phyloP scores from a whole-genome alignment of 139 green algal genomes.

The Micromonas pusilla region DNA sequence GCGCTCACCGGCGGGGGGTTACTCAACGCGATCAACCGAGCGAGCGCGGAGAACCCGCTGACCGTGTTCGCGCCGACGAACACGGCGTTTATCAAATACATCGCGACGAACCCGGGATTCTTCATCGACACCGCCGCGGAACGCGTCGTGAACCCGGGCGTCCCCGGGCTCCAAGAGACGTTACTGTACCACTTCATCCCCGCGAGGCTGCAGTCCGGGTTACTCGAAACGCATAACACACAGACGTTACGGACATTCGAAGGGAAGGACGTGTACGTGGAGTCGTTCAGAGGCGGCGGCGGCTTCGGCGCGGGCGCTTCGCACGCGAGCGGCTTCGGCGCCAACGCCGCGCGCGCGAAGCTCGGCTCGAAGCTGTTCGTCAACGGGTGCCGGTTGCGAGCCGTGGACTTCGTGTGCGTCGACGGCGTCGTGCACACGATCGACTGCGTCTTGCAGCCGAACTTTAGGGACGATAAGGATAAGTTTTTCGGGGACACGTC shows the following conservation, averaged over 20 bases:
- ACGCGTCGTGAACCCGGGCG: neutral
- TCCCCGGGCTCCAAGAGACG: neutral
- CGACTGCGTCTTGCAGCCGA: neutral
- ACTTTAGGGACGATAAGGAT: neutral
- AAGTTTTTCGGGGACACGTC: neutral
- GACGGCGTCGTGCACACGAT: slow-evolving; percentile 1
- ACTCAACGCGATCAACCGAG: neutral
- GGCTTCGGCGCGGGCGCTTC: neutral
- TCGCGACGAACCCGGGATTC: neutral
- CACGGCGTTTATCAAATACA: neutral
- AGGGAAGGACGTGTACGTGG: neutral
- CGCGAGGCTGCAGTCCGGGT: neutral
- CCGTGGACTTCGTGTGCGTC: neutral
- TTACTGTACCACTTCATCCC: slow-evolving; percentile 11
- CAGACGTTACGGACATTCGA: neutral
- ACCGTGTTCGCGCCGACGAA: slow-evolving; percentile 9
- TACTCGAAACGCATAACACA: neutral
- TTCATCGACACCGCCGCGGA: slow-evolving; percentile 5
- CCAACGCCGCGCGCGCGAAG: neutral
- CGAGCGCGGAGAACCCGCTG: neutral
- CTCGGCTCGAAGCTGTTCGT: neutral
- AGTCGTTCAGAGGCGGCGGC: neutral
- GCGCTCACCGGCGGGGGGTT: neutral
- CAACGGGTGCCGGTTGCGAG: neutral
- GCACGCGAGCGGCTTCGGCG: neutral